Evolutionary conservation across 192 early-diverging fungal species (phyloP).

Genomic region (Coemansia sp.): DNA sequence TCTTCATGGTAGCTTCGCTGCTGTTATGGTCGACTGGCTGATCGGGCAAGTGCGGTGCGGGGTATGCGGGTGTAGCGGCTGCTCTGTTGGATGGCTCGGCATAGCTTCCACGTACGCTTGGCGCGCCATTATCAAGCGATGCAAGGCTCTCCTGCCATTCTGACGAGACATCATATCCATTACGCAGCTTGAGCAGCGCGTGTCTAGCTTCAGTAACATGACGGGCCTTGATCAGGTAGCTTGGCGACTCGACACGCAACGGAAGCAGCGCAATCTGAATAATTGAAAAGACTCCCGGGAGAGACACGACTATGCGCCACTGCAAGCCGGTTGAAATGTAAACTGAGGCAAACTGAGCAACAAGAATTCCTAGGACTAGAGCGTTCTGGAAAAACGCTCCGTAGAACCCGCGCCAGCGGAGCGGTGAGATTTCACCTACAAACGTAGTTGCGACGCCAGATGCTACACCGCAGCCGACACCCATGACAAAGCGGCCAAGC

Average conservation of each 20-base stretch:
- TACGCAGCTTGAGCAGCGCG: constrained; percentile 59
- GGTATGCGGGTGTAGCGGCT: not conserved
- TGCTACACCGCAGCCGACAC: constrained; percentile 65
- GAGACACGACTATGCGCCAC: constrained; percentile 67
- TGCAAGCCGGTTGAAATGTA: constrained; percentile 48
- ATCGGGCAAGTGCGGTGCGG: not conserved
- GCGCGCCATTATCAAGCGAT: constrained; percentile 14
- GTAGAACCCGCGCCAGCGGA: constrained; percentile 62
- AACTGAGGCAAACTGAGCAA: constrained; percentile 60
- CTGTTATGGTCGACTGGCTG: constrained; percentile 12
- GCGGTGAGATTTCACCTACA: constrained; percentile 70
- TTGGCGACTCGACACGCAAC: constrained; percentile 65
- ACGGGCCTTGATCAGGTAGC: constrained; percentile 60
- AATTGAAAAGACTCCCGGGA: constrained; percentile 58
- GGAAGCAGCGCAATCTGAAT: constrained; percentile 60
- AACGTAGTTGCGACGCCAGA: constrained; percentile 60
- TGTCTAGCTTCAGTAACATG: constrained; percentile 60
- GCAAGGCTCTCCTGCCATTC: constrained; percentile 58
- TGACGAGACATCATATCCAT: constrained; percentile 55
- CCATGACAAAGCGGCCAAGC: constrained; percentile 68
- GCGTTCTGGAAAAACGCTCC: constrained; percentile 71
- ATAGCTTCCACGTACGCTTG: not conserved
- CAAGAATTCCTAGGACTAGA: constrained; percentile 71
- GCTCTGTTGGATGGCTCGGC: not conserved
- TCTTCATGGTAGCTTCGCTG: constrained; percentile 21